A percentile compares a stretch with the other conserved stretches of the same genome.
Evolutionary conservation across 805 yeast genomes (phyloP).

Genomic region (Myxozyma vanderwaltii): DNA sequence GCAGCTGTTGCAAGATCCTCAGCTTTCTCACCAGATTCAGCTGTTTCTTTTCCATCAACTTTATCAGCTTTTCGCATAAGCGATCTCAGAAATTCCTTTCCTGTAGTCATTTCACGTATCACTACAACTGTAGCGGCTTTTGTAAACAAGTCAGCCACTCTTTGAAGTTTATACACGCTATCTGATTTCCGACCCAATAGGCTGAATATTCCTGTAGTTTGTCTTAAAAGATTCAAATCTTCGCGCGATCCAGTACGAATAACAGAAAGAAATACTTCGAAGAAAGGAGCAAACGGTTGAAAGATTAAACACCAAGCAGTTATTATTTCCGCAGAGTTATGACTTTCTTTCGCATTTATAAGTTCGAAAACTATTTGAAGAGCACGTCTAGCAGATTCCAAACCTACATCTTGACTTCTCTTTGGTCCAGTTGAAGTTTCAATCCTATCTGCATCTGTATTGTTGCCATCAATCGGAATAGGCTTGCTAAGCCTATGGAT

Average conservation of each 20-base stretch:
- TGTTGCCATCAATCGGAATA: slow-evolving; percentile 1
- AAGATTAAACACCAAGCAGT: slow-evolving; percentile 14
- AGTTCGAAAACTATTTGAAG: slow-evolving; percentile 6
- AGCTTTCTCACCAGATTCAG: neutral
- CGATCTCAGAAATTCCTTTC: neutral
- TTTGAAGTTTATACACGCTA: slow-evolving; percentile 8
- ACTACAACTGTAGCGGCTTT: slow-evolving; percentile 12
- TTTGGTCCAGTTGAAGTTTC: slow-evolving; percentile 7
- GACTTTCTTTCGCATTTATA: neutral
- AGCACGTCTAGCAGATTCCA: slow-evolving; percentile 20
- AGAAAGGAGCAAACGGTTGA: slow-evolving; percentile 27
- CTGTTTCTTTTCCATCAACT: neutral
- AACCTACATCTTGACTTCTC: slow-evolving; percentile 12
- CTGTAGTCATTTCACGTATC: neutral
- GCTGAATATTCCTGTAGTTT: slow-evolving; percentile 7
- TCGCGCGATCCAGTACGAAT: slow-evolving; percentile 9
- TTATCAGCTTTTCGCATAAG: neutral
- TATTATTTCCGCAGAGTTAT: neutral
- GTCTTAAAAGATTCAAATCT: slow-evolving; percentile 13
- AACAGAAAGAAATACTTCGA: slow-evolving; percentile 17
- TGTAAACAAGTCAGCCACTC: slow-evolving; percentile 21
- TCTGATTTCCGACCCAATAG: neutral
- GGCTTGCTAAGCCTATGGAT: slow-evolving; percentile 18
- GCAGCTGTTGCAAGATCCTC: neutral
- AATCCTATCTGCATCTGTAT: neutral